phyloP scores from a whole-genome alignment of 352 stramenopile species.

The Phytophthora lateralis region DNA sequence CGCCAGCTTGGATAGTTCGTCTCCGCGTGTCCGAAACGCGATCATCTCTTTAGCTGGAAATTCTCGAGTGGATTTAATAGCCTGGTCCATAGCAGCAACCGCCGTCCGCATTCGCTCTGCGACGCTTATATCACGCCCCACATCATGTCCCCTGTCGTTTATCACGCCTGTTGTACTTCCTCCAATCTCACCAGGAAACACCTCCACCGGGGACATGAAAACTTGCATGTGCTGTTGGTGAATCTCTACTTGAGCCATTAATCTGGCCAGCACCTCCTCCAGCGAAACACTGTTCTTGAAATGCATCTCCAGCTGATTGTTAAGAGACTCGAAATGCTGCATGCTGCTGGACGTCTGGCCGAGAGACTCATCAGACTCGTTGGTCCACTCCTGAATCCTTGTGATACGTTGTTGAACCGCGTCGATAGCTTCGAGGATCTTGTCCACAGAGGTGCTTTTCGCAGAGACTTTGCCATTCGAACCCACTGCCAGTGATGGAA shows the following conservation, averaged over 20 bases:
- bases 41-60: slow-evolving; percentile 74
- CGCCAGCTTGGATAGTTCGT: slow-evolving; percentile 57
- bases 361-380: slow-evolving; percentile 63
- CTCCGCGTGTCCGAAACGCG: slow-evolving; percentile 56
- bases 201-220: slow-evolving; percentile 49
- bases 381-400: slow-evolving; percentile 58
- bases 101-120: slow-evolving; percentile 38
- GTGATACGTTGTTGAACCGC: slow-evolving; percentile 51
- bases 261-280: slow-evolving; percentile 51
- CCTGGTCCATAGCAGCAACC: slow-evolving; percentile 56
- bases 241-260: slow-evolving; percentile 63
- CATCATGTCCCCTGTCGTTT: slow-evolving; percentile 7
- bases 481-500: not conserved
- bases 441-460: slow-evolving; percentile 50
- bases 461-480: not conserved
- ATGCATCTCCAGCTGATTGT: slow-evolving; percentile 81
- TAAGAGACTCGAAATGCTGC: slow-evolving; percentile 78
- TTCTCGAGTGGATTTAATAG: slow-evolving; percentile 58
- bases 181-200: slow-evolving; percentile 55
- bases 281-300: slow-evolving; percentile 82
- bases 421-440: slow-evolving; percentile 65
- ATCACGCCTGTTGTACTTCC: slow-evolving; percentile 11
- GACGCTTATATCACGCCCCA: slow-evolving; percentile 26
- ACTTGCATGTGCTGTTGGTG: slow-evolving; percentile 57
- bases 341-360: slow-evolving; percentile 70